phyloP scores from a whole-genome alignment of 768 basidiomycete species.

The Suillus weaverae region DNA sequence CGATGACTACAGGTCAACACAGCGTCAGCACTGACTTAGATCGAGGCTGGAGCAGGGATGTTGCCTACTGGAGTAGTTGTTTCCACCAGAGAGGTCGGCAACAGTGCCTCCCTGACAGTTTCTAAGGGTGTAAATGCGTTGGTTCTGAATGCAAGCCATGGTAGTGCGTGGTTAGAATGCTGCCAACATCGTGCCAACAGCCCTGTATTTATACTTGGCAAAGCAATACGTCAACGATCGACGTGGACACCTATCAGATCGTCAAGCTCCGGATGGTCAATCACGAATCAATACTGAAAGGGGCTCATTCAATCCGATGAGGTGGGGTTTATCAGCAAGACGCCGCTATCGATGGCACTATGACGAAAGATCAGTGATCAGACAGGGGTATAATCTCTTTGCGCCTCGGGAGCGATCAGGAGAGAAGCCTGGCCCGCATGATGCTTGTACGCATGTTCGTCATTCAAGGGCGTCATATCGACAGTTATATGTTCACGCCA shows the following conservation, averaged over 20 bases:
- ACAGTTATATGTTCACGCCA: not conserved
- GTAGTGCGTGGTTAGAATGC: not conserved
- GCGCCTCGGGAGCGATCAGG: not conserved
- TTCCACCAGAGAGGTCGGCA: constrained; percentile 55
- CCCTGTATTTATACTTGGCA: constrained; percentile 3
- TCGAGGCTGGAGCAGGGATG: not conserved
- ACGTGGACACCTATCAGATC: not conserved
- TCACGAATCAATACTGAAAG: not conserved
- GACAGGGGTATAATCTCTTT: not conserved
- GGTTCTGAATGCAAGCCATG: constrained; percentile 33
- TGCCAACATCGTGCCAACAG: too few species aligned
- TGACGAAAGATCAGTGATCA: not conserved
- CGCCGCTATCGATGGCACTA: constrained; percentile 1
- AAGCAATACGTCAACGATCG: not conserved
- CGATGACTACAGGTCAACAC: constrained; percentile 41
- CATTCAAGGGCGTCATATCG: not conserved
- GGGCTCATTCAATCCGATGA: not conserved
- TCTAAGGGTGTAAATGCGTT: constrained; percentile 43
- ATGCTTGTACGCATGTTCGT: not conserved
- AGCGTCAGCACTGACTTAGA: not conserved
- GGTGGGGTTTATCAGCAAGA: not conserved
- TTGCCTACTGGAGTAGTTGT: constrained; percentile 46
- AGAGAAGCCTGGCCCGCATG: not conserved
- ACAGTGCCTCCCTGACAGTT: constrained; percentile 55
- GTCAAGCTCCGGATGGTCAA: not conserved